Percentiles rank a stretch among this genome's conserved stretches.
These are phyloP conservation scores for Carex arenaria DNA, from an alignment of 202 grass and related monocot genomes.

Conservation along the genomic window DNA sequence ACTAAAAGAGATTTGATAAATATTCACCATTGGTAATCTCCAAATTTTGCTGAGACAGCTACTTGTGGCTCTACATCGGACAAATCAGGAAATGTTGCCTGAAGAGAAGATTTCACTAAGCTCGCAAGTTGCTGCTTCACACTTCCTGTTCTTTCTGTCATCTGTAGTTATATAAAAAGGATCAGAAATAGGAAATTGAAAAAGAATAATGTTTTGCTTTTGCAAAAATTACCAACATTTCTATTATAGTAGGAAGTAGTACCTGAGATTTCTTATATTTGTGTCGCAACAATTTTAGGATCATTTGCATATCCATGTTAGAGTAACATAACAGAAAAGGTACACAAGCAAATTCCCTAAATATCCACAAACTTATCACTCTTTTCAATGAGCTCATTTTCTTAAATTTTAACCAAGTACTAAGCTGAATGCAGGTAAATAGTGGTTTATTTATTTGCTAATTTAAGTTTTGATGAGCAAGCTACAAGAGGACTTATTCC, in stretches of 20 bases:
- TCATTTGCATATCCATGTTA: neutral
- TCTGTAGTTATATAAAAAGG: conserved; percentile 16
- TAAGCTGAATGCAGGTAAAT: neutral
- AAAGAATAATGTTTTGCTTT: neutral
- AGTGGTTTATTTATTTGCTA: neutral
- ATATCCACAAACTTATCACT: neutral
- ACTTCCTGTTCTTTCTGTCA: conserved; percentile 42
- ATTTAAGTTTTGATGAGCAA: neutral
- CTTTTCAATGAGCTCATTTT: neutral
- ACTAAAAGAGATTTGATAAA: conserved; percentile 8
- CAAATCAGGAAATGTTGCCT: conserved; percentile 45
- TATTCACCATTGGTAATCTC: conserved; percentile 92
- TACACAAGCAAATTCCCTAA: neutral
- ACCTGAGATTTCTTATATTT: neutral
- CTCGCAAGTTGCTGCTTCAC: conserved; percentile 78
- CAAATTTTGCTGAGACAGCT: conserved; percentile 75
- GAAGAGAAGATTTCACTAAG: conserved; percentile 51
- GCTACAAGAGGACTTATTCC: neutral
- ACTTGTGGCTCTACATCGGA: conserved; percentile 64
- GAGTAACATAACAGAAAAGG: neutral
- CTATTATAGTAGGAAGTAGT: neutral
- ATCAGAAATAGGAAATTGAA: neutral
- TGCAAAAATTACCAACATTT: neutral
- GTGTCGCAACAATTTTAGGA: neutral
- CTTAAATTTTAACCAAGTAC: neutral